These are phyloP conservation scores for Pyrus pyrifolia DNA, from an alignment of 306 rosid genomes.

Conservation along the genomic window DNA sequence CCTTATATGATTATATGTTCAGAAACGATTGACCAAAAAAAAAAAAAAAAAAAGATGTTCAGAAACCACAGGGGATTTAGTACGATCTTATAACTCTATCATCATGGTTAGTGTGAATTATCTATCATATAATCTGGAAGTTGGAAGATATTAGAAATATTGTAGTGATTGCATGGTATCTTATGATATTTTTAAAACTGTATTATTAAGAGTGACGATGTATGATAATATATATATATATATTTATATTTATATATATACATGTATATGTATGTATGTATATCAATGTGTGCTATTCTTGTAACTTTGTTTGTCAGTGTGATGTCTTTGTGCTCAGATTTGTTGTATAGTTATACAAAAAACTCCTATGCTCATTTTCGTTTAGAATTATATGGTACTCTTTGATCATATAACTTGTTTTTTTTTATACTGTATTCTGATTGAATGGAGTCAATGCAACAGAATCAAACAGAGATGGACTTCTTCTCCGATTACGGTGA, in stretches of 20 bases:
- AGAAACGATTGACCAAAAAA: neutral
- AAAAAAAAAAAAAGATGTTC: neutral
- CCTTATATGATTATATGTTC: neutral
- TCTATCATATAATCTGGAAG: neutral
- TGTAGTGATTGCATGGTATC: neutral
- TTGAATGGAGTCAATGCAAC: constrained; percentile 24
- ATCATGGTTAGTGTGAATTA: neutral
- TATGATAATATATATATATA: neutral
- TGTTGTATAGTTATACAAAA: neutral
- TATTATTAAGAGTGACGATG: neutral
- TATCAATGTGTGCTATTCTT: neutral
- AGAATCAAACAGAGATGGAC: constrained; percentile 75
- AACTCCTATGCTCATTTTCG: neutral
- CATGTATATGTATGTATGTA: neutral
- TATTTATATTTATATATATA: neutral
- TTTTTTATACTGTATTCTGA: constrained; percentile 9
- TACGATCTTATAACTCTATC: neutral
- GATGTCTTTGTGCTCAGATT: neutral
- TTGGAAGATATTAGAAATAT: neutral
- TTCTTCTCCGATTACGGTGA: constrained; percentile 92
- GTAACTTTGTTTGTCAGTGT: neutral
- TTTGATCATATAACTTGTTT: neutral
- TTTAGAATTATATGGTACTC: neutral
- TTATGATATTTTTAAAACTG: neutral
- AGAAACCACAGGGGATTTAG: neutral